Evolutionary conservation across 345 rosid species (phyloP).

Genomic region (Arabis alpina): DNA sequence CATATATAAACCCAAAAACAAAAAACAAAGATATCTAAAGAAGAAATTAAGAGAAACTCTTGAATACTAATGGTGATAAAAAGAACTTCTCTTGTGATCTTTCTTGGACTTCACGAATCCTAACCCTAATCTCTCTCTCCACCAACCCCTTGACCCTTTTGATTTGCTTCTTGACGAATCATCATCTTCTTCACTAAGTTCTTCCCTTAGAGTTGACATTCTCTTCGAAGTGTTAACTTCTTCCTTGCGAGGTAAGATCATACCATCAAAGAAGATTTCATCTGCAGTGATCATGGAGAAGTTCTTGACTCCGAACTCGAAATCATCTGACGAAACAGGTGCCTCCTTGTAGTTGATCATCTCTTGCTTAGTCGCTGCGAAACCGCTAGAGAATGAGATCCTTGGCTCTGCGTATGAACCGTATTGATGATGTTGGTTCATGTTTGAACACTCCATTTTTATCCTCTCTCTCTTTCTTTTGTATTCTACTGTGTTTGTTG

Average conservation of each 20-base stretch:
- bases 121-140: constrained; percentile 45
- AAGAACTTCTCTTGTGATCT: constrained; percentile 39
- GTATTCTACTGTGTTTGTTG: constrained; percentile 22
- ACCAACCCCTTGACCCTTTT: constrained; percentile 44
- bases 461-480: neutral
- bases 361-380: constrained; percentile 53
- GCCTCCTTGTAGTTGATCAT: constrained; percentile 67
- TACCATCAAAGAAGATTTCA: constrained; percentile 75
- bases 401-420: constrained; percentile 66
- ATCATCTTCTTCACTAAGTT: constrained; percentile 53
- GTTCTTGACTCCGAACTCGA: constrained; percentile 65
- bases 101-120: constrained; percentile 43
- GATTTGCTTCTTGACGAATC: constrained; percentile 35
- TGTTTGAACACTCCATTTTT: constrained; percentile 48
- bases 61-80: constrained; percentile 28
- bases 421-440: constrained; percentile 55
- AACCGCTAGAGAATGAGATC: constrained; percentile 91
- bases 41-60: neutral
- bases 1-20: neutral
- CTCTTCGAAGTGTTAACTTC: constrained; percentile 43
- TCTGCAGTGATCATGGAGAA: constrained; percentile 76
- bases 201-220: constrained; percentile 70
- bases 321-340: constrained; percentile 76
- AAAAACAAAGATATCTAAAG: neutral
- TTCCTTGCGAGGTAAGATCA: constrained; percentile 65